phyloP scores from a whole-genome alignment of 2,329 filamentous ascomycete species.

The Pseudogymnoascus pannorum region DNA sequence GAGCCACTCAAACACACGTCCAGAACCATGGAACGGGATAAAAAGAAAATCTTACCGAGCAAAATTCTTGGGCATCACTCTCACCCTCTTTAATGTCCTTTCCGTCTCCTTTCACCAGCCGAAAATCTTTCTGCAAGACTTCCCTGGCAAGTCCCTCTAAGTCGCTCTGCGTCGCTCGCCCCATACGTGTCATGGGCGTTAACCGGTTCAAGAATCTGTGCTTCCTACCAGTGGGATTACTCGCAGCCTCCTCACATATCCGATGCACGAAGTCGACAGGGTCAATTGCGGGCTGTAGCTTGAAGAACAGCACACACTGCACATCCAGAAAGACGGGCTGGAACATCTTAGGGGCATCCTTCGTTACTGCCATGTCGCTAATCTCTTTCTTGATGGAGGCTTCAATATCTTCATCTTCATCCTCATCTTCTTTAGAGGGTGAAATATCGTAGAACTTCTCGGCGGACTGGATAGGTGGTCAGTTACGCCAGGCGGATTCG shows the following conservation, averaged over 20 bases:
- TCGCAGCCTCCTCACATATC: conserved; percentile 48
- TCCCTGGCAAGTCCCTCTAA: conserved; percentile 56
- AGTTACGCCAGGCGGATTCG: conserved; percentile 12
- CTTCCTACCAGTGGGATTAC: conserved; percentile 38
- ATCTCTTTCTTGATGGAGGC: conserved; percentile 65
- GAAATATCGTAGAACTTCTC: conserved; percentile 48
- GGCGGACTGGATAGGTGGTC: conserved; percentile 46
- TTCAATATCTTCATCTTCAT: conserved; percentile 58
- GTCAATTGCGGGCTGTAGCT: conserved; percentile 47
- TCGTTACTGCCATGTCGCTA: conserved; percentile 46
- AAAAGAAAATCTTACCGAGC: conserved; percentile 12
- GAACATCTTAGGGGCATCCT: conserved; percentile 40
- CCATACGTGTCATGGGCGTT: conserved; percentile 45
- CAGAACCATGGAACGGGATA: background rate
- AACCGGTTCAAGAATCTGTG: conserved; percentile 54
- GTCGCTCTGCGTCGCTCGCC: conserved; percentile 62
- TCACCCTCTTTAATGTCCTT: conserved; percentile 18
- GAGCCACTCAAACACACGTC: background rate
- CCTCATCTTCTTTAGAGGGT: conserved; percentile 31
- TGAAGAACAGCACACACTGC: conserved; percentile 59
- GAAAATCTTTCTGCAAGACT: conserved; percentile 58
- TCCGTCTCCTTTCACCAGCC: conserved; percentile 32
- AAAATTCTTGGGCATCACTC: conserved; percentile 14
- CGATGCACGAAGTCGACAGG: conserved; percentile 46
- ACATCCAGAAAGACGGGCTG: conserved; percentile 46